Conservation (phyloP, 768 basidiomycete genomes). For the Pisolithus microcarpus region DNA sequence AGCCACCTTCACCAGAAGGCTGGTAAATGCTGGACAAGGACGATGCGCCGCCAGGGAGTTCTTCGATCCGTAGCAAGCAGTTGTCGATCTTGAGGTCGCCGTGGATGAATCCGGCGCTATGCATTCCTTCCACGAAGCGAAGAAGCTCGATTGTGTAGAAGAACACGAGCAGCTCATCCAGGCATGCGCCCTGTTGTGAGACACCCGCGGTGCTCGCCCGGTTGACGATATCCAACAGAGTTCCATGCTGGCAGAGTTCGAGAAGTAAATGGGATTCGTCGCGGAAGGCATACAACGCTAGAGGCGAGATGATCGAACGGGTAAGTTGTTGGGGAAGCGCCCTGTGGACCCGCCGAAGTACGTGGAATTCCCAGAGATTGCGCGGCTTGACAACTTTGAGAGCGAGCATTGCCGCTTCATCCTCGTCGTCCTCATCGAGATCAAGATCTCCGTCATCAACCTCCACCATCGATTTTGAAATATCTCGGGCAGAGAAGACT, state of each 20-base stretch:
- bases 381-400: slow-evolving; percentile 88
- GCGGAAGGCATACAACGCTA: slow-evolving; percentile 71
- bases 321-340: slow-evolving; percentile 53
- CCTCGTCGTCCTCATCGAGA: slow-evolving; percentile 44
- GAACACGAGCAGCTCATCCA: slow-evolving; percentile 90
- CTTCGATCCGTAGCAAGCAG: slow-evolving; percentile 87
- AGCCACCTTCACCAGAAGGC: slow-evolving; percentile 71
- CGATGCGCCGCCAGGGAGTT: slow-evolving; percentile 61
- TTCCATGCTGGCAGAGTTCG: slow-evolving; percentile 86
- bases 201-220: slow-evolving; percentile 69
- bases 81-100: slow-evolving; percentile 99
- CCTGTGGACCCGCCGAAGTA: slow-evolving; percentile 70
- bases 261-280: slow-evolving; percentile 91
- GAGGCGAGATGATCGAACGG: slow-evolving; percentile 67
- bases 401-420: slow-evolving; percentile 60
- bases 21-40: slow-evolving; percentile 75
- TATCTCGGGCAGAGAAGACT: slow-evolving; percentile 79
- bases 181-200: slow-evolving; percentile 67
- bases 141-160: slow-evolving; percentile 94
- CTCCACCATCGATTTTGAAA: slow-evolving; percentile 34
- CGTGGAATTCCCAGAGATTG: slow-evolving; percentile 88
- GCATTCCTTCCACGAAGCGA: slow-evolving; percentile 75
- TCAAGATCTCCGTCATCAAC: slow-evolving; percentile 37
- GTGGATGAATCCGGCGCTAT: slow-evolving; percentile 81
- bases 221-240: slow-evolving; percentile 88